phyloP scores from a whole-genome alignment of 768 basidiomycete genomes.

The Amylocystis lapponica region DNA sequence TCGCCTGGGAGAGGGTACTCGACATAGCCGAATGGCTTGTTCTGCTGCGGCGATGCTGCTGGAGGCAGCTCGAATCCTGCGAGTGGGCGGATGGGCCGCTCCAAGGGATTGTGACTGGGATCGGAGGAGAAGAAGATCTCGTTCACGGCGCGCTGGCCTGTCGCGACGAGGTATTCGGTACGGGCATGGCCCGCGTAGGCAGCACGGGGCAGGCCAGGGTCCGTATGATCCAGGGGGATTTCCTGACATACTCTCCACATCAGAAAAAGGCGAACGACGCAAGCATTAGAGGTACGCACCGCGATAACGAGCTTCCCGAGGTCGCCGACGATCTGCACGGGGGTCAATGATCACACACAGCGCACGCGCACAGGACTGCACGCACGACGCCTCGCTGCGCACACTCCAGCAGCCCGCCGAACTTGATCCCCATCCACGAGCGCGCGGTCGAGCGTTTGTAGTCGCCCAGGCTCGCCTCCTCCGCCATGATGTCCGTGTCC shows the following conservation, averaged over 20 bases:
- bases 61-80: slow-evolving; percentile 13
- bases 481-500: slow-evolving; percentile 78
- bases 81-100: slow-evolving; percentile 10
- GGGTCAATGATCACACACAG: not conserved
- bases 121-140: slow-evolving; percentile 36
- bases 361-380: not conserved
- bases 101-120: slow-evolving; percentile 10
- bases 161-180: slow-evolving; percentile 54
- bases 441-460: slow-evolving; percentile 71
- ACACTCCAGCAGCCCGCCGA: slow-evolving; percentile 79
- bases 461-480: slow-evolving; percentile 77
- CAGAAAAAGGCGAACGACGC: too few species aligned
- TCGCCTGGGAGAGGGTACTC: too few species aligned
- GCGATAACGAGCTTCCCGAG: slow-evolving; percentile 47
- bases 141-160: slow-evolving; percentile 52
- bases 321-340: slow-evolving; percentile 44
- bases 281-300: slow-evolving; percentile 9
- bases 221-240: slow-evolving; percentile 75
- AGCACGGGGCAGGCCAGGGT: slow-evolving; percentile 71
- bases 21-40: slow-evolving; percentile 3
- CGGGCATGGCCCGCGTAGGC: slow-evolving; percentile 65
- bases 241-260: too few species aligned
- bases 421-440: slow-evolving; percentile 76
- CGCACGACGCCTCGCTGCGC: slow-evolving; percentile 69
- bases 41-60: slow-evolving; percentile 4